These are phyloP conservation scores for Rossbeevera mucosa DNA, from an alignment of 768 basidiomycete genomes.

Conservation along the genomic window DNA sequence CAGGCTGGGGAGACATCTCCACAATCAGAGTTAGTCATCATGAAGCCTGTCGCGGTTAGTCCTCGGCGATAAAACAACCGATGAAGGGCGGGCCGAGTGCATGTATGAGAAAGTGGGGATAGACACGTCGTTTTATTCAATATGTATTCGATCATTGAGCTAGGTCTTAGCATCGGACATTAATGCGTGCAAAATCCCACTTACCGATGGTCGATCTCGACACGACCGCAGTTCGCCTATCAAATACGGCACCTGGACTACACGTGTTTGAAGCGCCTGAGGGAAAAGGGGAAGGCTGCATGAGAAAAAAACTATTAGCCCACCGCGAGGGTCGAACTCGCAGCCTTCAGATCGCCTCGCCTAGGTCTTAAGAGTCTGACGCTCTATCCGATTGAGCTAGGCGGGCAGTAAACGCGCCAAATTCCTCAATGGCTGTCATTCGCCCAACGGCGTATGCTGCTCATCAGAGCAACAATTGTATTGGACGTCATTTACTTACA, in stretches of 20 bases:
- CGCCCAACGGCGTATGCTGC: too few relatives aligned
- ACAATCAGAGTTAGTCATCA: too few relatives aligned
- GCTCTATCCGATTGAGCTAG: conserved; percentile 68
- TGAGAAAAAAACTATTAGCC: conserved; percentile 23
- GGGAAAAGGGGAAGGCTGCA: neutral
- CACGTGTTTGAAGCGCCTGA: neutral
- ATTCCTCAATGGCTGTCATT: neutral
- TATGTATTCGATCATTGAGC: neutral
- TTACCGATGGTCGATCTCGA: neutral
- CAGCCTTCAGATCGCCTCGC: conserved; percentile 51
- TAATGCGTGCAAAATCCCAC: neutral
- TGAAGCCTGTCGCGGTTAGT: neutral
- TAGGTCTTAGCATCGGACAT: neutral
- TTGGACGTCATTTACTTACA: neutral
- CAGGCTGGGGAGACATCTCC: too few relatives aligned
- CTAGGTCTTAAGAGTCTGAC: conserved; percentile 50
- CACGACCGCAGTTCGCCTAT: neutral
- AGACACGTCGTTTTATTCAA: neutral
- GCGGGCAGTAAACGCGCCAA: conserved; percentile 34
- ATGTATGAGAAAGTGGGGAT: neutral
- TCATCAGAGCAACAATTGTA: too few relatives aligned
- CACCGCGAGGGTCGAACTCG: conserved; percentile 64
- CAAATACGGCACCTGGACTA: neutral
- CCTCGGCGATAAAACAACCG: neutral
- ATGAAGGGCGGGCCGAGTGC: neutral